Conservation (phyloP, 176 grass and related monocot genomes). For the Leersia perrieri region DNA sequence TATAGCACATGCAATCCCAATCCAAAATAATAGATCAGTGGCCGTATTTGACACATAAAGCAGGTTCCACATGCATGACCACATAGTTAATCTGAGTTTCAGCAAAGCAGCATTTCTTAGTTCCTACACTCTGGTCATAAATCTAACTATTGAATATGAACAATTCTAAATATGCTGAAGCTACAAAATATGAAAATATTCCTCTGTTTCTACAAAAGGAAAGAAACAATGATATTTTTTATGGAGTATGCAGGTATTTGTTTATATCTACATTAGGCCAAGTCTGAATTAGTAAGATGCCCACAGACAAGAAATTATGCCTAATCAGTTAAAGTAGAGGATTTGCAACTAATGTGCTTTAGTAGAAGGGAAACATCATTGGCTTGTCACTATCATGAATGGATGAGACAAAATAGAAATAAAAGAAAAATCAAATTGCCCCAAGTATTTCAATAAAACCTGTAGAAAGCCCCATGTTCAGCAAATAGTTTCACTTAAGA, state of each 20-base stretch:
- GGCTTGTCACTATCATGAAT: neutral
- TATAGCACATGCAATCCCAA: neutral
- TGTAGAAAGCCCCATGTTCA: neutral
- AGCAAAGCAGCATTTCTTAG: neutral
- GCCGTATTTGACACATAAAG: neutral
- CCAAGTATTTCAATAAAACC: conserved; percentile 20
- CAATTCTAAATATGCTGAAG: conserved; percentile 14
- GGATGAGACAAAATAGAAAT: neutral
- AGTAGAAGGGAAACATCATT: conserved; percentile 4
- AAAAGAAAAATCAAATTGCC: neutral
- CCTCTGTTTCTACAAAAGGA: too few relatives aligned
- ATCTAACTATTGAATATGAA: neutral
- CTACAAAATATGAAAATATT: neutral
- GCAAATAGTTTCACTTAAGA: neutral
- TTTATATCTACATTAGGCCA: too few relatives aligned
- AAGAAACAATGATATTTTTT: too few relatives aligned
- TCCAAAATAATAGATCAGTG: neutral
- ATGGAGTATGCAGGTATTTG: too few relatives aligned
- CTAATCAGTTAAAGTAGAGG: neutral
- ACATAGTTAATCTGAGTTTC: neutral
- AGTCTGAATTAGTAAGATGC: neutral
- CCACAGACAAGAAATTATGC: conserved; percentile 1
- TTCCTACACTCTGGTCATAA: conserved; percentile 6
- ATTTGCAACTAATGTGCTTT: neutral
- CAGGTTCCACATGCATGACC: neutral